These are phyloP conservation scores for Camillea tinctor DNA, from an alignment of 2,329 filamentous ascomycete genomes.

Conservation along the genomic window DNA sequence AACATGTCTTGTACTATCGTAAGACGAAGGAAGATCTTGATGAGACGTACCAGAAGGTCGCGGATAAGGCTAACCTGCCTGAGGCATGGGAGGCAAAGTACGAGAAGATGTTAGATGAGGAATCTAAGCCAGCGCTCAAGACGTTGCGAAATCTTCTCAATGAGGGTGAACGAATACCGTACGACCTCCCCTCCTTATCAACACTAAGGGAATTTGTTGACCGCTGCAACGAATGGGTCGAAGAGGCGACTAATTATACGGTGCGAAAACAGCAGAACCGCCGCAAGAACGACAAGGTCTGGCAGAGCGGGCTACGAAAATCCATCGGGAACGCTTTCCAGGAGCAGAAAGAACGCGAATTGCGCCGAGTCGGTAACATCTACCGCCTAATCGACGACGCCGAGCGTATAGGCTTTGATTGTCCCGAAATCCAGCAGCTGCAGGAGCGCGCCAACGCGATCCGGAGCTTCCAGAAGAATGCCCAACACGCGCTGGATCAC, in stretches of 20 bases:
- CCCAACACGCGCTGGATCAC: conserved; percentile 67
- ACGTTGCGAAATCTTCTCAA: conserved; percentile 77
- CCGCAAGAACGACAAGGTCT: conserved; percentile 88
- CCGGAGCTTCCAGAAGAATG: conserved; percentile 77
- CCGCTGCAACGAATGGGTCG: conserved; percentile 95
- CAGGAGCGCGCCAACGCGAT: conserved; percentile 84
- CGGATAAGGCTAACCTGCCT: conserved; percentile 82
- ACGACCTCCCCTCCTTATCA: conserved; percentile 78
- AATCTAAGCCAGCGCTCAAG: conserved; percentile 82
- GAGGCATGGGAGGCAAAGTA: conserved; percentile 91
- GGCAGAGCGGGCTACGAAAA: conserved; percentile 72
- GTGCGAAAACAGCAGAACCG: conserved; percentile 97
- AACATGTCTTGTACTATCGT: conserved; percentile 76
- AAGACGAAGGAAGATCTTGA: conserved; percentile 70
- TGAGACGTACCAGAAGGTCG: conserved; percentile 68
- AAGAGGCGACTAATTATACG: conserved; percentile 94
- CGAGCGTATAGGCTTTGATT: conserved; percentile 87
- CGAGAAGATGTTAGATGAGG: conserved; percentile 78
- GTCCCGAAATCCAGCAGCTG: conserved; percentile 82
- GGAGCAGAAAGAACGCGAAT: conserved; percentile 83
- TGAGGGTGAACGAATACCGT: conserved; percentile 96
- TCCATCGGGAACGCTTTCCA: conserved; percentile 53
- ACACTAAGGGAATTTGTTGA: conserved; percentile 88
- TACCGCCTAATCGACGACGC: conserved; percentile 80
- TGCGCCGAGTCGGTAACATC: conserved; percentile 86